Conservation (phyloP, 2,329 filamentous ascomycete genomes). For the Nemania serpens region DNA sequence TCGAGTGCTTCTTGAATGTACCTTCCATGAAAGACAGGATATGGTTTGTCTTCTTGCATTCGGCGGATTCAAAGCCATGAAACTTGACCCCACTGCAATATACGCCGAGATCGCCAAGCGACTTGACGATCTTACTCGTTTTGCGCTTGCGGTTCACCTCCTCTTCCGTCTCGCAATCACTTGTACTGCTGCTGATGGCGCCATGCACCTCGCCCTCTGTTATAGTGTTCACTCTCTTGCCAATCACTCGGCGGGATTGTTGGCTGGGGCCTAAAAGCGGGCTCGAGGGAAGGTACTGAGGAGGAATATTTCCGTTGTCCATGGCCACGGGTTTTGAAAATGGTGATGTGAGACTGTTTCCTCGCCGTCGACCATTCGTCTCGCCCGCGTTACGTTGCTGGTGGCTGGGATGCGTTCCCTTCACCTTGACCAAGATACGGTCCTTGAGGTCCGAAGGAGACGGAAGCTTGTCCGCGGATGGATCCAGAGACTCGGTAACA, state of each 20-base stretch:
- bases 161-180: slow-evolving; percentile 76
- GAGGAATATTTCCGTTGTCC: slow-evolving; percentile 61
- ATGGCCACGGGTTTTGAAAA: slow-evolving; percentile 66
- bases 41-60: slow-evolving; percentile 89
- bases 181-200: slow-evolving; percentile 65
- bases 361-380: slow-evolving; percentile 55
- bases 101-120: slow-evolving; percentile 84
- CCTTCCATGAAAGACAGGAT: slow-evolving; percentile 94
- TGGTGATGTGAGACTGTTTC: slow-evolving; percentile 78
- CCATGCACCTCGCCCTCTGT: slow-evolving; percentile 62
- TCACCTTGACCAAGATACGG: slow-evolving; percentile 92
- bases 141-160: slow-evolving; percentile 63
- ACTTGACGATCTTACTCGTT: slow-evolving; percentile 83
- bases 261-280: slow-evolving; percentile 57
- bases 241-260: slow-evolving; percentile 54
- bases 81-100: slow-evolving; percentile 79
- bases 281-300: slow-evolving; percentile 58
- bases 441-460: slow-evolving; percentile 84
- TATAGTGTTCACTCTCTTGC: slow-evolving; percentile 62
- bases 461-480: slow-evolving; percentile 71
- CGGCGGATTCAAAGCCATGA: slow-evolving; percentile 74
- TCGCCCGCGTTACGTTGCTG: slow-evolving; percentile 53
- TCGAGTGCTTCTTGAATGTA: slow-evolving; percentile 81
- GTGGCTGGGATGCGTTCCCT: slow-evolving; percentile 68
- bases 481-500: slow-evolving; percentile 74